These are phyloP conservation scores for Tulasnella sp. DNA, from an alignment of 768 basidiomycete species.

Conservation along the genomic window DNA sequence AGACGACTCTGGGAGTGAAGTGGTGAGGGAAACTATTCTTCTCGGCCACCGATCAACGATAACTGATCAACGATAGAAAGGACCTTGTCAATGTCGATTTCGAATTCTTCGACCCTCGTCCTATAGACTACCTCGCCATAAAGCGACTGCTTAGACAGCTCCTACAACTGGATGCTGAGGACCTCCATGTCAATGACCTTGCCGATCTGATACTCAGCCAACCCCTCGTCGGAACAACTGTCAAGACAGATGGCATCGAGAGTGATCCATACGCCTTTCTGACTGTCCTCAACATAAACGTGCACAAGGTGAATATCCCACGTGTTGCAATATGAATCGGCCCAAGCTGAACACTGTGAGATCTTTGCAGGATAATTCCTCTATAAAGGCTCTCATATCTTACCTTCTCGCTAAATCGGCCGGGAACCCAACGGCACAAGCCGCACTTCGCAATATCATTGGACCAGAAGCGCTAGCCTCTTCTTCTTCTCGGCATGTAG, in stretches of 20 bases:
- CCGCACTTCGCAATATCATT: conserved; percentile 45
- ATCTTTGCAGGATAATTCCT: conserved; percentile 49
- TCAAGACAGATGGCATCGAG: conserved; percentile 84
- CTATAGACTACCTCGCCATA: conserved; percentile 75
- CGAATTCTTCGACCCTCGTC: conserved; percentile 85
- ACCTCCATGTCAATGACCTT: conserved; percentile 59
- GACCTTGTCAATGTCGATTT: conserved; percentile 79
- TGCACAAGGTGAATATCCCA: conserved; percentile 43
- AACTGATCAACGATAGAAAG: conserved; percentile 29
- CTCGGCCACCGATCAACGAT: no score
- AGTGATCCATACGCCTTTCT: conserved; percentile 87
- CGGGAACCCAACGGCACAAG: conserved; percentile 39
- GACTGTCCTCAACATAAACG: conserved; percentile 69
- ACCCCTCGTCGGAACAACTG: conserved; percentile 69
- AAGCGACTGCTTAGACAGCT: conserved; percentile 37
- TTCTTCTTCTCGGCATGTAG: conserved; percentile 44
- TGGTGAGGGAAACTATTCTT: no score
- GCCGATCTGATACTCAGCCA: conserved; percentile 70
- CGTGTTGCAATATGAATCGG: background rate
- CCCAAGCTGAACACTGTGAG: background rate
- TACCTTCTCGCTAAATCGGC: conserved; percentile 60
- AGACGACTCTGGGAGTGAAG: no score
- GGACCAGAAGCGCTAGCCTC: conserved; percentile 27
- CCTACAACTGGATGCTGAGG: conserved; percentile 62
- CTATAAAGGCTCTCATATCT: conserved; percentile 54